Percentiles rank a stretch among this genome's conserved stretches.
phyloP scores from a whole-genome alignment of 1,284 basidiomycete genomes.

The Neotropicomus parvogracilis region DNA sequence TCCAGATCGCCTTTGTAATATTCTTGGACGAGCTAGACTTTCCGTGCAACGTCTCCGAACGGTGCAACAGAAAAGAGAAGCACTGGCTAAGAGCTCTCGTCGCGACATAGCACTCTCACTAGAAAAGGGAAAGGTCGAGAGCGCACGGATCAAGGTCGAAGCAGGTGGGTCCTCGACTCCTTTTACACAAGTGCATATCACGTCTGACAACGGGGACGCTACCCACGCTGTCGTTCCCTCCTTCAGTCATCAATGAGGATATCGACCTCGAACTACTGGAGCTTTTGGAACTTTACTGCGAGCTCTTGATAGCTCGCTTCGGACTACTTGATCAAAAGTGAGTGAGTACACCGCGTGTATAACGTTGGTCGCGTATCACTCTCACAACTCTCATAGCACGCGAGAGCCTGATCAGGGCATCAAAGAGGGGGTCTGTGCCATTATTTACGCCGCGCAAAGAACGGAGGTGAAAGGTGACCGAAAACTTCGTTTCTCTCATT shows the following conservation, averaged over 20 bases:
- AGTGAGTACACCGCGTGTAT: slow-evolving; percentile 26
- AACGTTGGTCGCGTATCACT: neutral
- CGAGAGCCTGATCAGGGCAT: slow-evolving; percentile 83
- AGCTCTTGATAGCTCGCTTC: slow-evolving; percentile 90
- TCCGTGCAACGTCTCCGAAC: slow-evolving; percentile 89
- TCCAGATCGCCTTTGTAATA: slow-evolving; percentile 1
- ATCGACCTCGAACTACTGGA: slow-evolving; percentile 85
- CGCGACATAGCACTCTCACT: slow-evolving; percentile 77
- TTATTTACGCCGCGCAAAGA: slow-evolving; percentile 88
- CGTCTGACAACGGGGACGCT: slow-evolving; percentile 4
- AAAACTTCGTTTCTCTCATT: neutral
- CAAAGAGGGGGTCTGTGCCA: slow-evolving; percentile 69
- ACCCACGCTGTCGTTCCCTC: neutral
- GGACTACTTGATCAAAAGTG: slow-evolving; percentile 84
- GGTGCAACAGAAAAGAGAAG: slow-evolving; percentile 90
- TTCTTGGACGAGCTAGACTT: slow-evolving; percentile 48
- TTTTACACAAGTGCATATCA: slow-evolving; percentile 3
- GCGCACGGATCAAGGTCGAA: slow-evolving; percentile 80
- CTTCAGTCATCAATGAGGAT: slow-evolving; percentile 79
- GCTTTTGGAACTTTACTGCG: slow-evolving; percentile 90
- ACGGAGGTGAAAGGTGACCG: slow-evolving; percentile 82
- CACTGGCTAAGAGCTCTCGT: slow-evolving; percentile 81
- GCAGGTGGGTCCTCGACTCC: slow-evolving; percentile 48
- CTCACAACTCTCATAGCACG: slow-evolving; percentile 42
- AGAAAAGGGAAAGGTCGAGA: slow-evolving; percentile 79